Evolutionary conservation across 139 green algal species (phyloP).

Genomic region (Chlorella sp.): DNA sequence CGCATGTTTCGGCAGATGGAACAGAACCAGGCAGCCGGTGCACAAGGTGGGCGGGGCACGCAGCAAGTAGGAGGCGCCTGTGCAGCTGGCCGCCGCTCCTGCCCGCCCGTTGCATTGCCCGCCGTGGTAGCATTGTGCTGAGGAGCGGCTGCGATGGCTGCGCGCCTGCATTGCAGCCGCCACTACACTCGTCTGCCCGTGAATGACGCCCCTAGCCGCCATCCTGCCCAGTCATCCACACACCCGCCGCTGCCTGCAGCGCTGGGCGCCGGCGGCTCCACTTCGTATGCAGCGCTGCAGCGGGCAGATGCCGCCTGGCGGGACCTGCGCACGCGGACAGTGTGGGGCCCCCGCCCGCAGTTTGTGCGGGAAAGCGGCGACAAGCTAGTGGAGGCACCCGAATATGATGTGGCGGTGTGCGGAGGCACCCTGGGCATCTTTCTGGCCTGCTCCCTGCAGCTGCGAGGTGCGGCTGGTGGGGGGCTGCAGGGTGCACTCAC

Average conservation of each 20-base stretch:
- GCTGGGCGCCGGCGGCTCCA: constrained; percentile 77
- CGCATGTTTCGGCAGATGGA: constrained; percentile 38
- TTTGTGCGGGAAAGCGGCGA: constrained; percentile 57
- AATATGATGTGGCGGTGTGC: constrained; percentile 73
- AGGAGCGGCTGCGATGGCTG: neutral
- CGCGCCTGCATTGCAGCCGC: neutral
- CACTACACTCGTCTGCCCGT: neutral
- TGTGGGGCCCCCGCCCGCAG: constrained; percentile 48
- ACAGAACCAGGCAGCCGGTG: neutral
- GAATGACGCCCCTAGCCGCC: no score
- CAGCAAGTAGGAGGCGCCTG: neutral
- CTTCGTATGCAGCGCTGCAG: constrained; percentile 74
- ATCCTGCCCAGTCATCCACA: neutral
- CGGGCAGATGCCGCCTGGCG: constrained; percentile 76
- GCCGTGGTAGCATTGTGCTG: no score
- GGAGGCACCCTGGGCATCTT: constrained; percentile 94
- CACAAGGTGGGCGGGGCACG: neutral
- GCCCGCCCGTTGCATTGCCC: neutral
- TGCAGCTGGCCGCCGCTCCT: neutral
- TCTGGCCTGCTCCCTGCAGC: constrained; percentile 77
- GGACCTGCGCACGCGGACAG: constrained; percentile 50
- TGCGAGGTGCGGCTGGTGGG: neutral
- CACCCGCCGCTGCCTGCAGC: constrained; percentile 40
- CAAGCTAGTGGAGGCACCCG: constrained; percentile 23
- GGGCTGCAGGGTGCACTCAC: neutral